These are phyloP conservation scores for Populus ilicifolia DNA, from an alignment of 345 rosid species.

Conservation along the genomic window DNA sequence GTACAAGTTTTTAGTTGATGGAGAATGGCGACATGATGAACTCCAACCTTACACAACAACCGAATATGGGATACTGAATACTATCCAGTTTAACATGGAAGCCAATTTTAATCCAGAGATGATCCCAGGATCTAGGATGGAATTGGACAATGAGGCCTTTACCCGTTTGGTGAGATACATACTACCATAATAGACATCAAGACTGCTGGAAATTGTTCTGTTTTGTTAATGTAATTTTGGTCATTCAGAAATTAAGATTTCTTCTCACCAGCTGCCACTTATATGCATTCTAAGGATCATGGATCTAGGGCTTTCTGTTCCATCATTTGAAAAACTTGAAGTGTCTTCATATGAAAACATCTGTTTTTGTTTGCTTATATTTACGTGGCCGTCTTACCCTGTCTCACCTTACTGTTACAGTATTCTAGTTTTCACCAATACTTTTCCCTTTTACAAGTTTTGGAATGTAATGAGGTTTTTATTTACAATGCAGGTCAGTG, in stretches of 20 bases:
- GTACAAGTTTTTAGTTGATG: conserved; percentile 34
- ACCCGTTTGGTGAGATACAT: conserved; percentile 23
- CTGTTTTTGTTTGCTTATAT: neutral
- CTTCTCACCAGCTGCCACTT: neutral
- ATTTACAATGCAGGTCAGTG: conserved; percentile 34
- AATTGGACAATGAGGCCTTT: conserved; percentile 22
- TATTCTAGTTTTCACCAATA: neutral
- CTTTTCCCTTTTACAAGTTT: neutral
- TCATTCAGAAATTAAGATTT: neutral
- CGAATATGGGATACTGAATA: conserved; percentile 28
- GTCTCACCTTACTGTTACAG: conserved; percentile 1
- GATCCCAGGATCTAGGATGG: conserved; percentile 17
- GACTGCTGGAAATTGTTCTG: neutral
- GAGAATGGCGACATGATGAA: conserved; percentile 33
- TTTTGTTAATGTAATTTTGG: neutral
- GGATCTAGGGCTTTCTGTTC: neutral
- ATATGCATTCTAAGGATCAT: neutral
- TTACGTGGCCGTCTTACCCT: neutral
- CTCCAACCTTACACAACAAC: conserved; percentile 15
- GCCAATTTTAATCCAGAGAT: conserved; percentile 12
- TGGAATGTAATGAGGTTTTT: neutral
- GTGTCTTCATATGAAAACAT: neutral
- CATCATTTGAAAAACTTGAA: neutral
- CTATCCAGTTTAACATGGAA: conserved; percentile 12
- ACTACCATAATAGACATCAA: neutral